Evolutionary conservation across 1,284 basidiomycete genomes (phyloP), one percentile per base, ranked within the genome.

Genomic region (Coniferiporia weirii): DNA sequence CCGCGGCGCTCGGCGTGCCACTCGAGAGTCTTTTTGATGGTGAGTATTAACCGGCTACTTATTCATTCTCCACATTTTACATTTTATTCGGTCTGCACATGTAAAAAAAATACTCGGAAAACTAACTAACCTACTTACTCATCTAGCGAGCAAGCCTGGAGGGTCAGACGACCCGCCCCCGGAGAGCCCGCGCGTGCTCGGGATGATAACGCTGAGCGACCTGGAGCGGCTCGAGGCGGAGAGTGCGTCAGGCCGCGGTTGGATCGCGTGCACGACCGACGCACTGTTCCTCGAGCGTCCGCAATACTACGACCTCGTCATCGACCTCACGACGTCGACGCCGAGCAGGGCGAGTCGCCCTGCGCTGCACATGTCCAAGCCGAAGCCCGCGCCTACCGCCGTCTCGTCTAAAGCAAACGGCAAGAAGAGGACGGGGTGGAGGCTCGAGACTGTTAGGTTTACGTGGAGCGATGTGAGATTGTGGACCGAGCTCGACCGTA

Each of bases 201-300:
- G 89, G 0, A 85, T 89, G 80, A 79, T 91, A 40, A 91, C 88
- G 0, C 75, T 92, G 0, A 83, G 76, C 46, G 89, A 91, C 66
- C 68, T 89, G 36, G 82, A 84, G 62, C 78, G 80, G 60, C 69
- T 91, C 52, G 72, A 78, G 51, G 69, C 72, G 12, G 86, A 85
- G 65, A 76, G 78, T 45, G 71, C 75, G 64, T 75, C 72, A 1
- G 86, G 85, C 0, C 73, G 78, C 9, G 89, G 89, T 12, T 92
- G 88, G 87, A 82, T 91, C 56, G 89, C 89, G 35, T 91, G 89
- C 81, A 91, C 90, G 8, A 90, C 89, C 0, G 90, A 92, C 63
- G 84, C 88, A 1, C 81, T 92, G 17, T 91, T 89, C 72, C 74
- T 90, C 27, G 89, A 92, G 65, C 89, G 84, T 67, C 85, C 89